Percentiles rank a stretch among this genome's conserved stretches.
Conservation (phyloP, 345 rosid genomes). For the Sapria himalayana region DNA sequence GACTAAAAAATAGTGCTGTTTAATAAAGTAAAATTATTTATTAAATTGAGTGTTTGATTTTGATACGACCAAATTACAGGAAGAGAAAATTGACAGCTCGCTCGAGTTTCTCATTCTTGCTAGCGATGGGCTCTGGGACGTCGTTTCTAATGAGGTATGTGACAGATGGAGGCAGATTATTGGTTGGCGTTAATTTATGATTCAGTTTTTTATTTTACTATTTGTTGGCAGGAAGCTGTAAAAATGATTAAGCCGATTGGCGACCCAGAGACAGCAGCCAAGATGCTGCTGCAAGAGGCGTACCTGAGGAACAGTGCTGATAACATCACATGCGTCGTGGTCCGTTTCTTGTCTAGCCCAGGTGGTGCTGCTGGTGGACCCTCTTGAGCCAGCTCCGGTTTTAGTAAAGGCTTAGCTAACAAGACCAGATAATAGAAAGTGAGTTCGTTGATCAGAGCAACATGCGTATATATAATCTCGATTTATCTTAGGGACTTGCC, state of each 20-base stretch:
- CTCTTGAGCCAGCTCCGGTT: constrained; percentile 7
- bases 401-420: too few relatives aligned
- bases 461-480: too few relatives aligned
- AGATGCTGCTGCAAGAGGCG: constrained; percentile 72
- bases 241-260: constrained; percentile 49
- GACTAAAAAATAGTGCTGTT: too few relatives aligned
- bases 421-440: too few relatives aligned
- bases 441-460: too few relatives aligned
- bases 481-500: too few relatives aligned
- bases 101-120: constrained; percentile 99
- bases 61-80: constrained; percentile 73
- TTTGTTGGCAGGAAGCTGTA: constrained; percentile 56
- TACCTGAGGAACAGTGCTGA: constrained; percentile 95
- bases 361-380: constrained; percentile 18
- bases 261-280: constrained; percentile 87
- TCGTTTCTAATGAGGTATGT: constrained; percentile 84
- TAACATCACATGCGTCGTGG: constrained; percentile 86
- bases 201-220: not conserved
- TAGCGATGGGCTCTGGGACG: constrained; percentile 98
- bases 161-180: too few relatives aligned
- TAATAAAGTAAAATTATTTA: too few relatives aligned
- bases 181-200: not conserved
- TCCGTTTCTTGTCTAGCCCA: constrained; percentile 52
- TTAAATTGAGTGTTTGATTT: too few relatives aligned
- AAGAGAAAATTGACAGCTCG: constrained; percentile 73